Evolutionary conservation across 2,329 filamentous ascomycete species (phyloP).

Genomic region (Zymoseptoria pseudotritici): DNA sequence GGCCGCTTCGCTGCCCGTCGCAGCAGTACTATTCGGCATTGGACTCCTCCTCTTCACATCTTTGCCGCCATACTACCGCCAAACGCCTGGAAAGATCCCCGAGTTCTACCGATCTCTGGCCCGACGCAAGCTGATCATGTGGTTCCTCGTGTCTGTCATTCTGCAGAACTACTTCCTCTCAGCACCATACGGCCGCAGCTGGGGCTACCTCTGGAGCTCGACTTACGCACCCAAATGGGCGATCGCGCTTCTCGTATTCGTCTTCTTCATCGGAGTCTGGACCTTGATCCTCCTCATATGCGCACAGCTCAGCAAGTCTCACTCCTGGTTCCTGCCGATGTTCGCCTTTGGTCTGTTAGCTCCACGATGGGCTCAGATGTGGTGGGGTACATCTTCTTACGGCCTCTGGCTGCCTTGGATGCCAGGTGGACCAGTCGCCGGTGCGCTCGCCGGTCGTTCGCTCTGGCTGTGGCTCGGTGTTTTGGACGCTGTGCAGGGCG

Average conservation of each 20-base stretch:
- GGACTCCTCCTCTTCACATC: slow-evolving; percentile 50
- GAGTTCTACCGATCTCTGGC: slow-evolving; percentile 55
- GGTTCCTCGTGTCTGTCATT: slow-evolving; percentile 57
- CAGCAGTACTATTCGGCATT: slow-evolving; percentile 48
- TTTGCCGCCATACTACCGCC: slow-evolving; percentile 56
- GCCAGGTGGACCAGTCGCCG: slow-evolving; percentile 16
- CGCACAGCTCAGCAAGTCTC: slow-evolving; percentile 47
- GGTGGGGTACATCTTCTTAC: slow-evolving; percentile 54
- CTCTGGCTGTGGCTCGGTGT: slow-evolving; percentile 60
- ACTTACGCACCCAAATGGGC: slow-evolving; percentile 48
- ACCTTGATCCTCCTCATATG: slow-evolving; percentile 43
- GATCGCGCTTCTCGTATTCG: slow-evolving; percentile 46
- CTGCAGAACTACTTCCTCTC: slow-evolving; percentile 60
- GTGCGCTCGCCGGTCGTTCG: slow-evolving; percentile 43
- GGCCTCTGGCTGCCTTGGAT: slow-evolving; percentile 56
- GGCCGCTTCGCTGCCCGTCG: slow-evolving; percentile 50
- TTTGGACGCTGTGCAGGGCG: slow-evolving; percentile 55
- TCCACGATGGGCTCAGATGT: slow-evolving; percentile 58
- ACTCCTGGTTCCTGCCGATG: slow-evolving; percentile 58
- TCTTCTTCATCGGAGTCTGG: slow-evolving; percentile 50
- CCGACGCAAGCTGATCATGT: slow-evolving; percentile 55
- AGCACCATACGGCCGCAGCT: slow-evolving; percentile 57
- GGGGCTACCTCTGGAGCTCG: slow-evolving; percentile 54
- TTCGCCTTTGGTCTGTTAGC: slow-evolving; percentile 58
- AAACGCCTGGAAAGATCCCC: slow-evolving; percentile 53